Evolutionary conservation across 441 rosid species (phyloP), one percentile per base, ranked within the genome.

Genomic region (Hypseocharis bilobata): DNA sequence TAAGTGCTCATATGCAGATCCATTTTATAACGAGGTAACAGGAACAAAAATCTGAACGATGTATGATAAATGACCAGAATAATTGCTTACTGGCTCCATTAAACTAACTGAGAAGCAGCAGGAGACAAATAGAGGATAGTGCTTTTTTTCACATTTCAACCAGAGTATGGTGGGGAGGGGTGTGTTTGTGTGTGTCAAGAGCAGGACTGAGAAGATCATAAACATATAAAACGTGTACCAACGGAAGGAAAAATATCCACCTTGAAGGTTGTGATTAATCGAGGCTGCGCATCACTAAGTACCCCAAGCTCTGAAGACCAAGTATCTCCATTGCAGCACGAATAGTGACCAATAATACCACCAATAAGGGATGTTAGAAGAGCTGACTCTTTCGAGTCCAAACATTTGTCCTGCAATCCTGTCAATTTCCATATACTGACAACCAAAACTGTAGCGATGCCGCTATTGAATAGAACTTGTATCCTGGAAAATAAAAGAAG

Each of bases 281-380:
- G 86, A 19, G 98, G 98, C 59, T 89, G 91, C 1, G 85, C 81
- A 63, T 89, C 82, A 45, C 96, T 88, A 52, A 92, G 93, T 57
- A 89, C 83, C 61, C 98, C 98, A 49, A 92, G 88, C 85, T 92
- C 98, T 0, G 98, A 92, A 63, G 96, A 92, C 96, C 96, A 89
- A 34, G 96, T 89, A 71, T 92, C 96, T 32, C 96, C 96, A 57
- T 86, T 92, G 79, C 84, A 84, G 67, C 93, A 92, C 10, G 83
- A 82, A 65, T 89, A 92, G 27, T 92, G 98, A 74, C 98, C 98
- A 2, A 89, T 81, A 44, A 92, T 74, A 59, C 93, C 98, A 59
- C 96, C 98, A 36, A 86, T 74, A 25, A 92, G 85, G 52, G 84
- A 75, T 1, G 95, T 88, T 29, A 81, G 23, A n/a, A 65, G 29